Conservation (phyloP, 2,329 filamentous ascomycete genomes). For the Clarireedia paspali region DNA sequence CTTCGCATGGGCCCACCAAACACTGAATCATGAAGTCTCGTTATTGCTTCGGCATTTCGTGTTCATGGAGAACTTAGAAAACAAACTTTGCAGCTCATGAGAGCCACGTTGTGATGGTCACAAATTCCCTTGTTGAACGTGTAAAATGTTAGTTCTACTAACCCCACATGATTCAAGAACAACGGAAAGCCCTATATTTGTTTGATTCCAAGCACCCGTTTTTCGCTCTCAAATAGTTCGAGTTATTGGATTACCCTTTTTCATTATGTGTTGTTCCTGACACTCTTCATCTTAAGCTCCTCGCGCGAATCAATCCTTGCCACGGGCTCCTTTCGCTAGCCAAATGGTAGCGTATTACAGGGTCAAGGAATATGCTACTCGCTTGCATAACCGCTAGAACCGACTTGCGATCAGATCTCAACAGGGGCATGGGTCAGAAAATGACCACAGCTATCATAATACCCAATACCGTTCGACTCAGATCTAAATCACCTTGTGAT, state of each 20-base stretch:
- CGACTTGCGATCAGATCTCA: slow-evolving; percentile 4
- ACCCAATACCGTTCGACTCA: not conserved
- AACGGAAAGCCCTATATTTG: not conserved
- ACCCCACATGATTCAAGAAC: not conserved
- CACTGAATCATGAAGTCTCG: not conserved
- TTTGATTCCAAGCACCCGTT: not conserved
- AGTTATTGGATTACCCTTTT: not conserved
- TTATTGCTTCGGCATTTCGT: not conserved
- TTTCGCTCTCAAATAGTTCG: not conserved
- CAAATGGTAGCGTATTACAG: slow-evolving; percentile 3
- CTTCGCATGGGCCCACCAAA: not conserved
- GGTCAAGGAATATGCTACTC: slow-evolving; percentile 2
- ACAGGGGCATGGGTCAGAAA: not conserved
- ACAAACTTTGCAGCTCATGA: slow-evolving; percentile 2
- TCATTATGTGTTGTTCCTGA: not conserved
- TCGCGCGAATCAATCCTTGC: not conserved
- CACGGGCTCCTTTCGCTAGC: not conserved
- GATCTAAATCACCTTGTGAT: slow-evolving; percentile 3
- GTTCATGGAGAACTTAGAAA: not conserved
- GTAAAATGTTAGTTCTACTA: not conserved
- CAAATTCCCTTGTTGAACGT: not conserved
- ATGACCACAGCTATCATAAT: slow-evolving; percentile 1
- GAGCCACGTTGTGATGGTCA: slow-evolving; percentile 5
- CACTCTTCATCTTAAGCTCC: no score
- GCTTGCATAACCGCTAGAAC: not conserved